Base-by-base conservation (phyloP, 2,329 filamentous ascomycete genomes). In the Pochonia chlamydosporia region DNA sequence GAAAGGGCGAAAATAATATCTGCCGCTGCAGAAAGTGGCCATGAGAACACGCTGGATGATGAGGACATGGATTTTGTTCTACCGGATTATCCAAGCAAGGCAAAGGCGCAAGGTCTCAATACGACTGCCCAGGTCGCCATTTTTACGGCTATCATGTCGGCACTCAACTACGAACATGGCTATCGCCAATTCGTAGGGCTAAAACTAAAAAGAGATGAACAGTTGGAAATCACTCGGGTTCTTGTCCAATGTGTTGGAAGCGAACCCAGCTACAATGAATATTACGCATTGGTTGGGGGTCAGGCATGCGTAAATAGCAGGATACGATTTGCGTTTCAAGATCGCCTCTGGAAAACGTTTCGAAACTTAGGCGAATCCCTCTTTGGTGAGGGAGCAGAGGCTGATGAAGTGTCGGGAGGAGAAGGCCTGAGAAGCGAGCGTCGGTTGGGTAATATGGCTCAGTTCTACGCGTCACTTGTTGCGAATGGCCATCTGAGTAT, bases 131-230 rank as follows among this genome's bases (percentile, higher is more conserved):
- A 91, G 40, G 82, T 89, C 45, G 88, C 89, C n/a, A 95, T 99
- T 50, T 99, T 99, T 65, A 79, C 95, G 28, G 84, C 90, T 4
- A 83, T 99, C 50, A 87, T 96, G 74, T 91, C 87, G 10, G 88
- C 89, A 1, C 80, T 79, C 9, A 89, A 96, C 61, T 89, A 79
- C 62, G 84, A 90, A 56, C 89, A 97, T 59, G 93, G 90, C 1
- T 84, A 91, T 56, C 70, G 84, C 9, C 85, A 90, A 16, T 74
- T 96, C 7, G 72, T 84, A 49, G 95, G 95, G 62, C 79, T 99
- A 9, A 83, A 83, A 30, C 75, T 99, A 40, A 96, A 93, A 68
- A 88, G 84, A 56, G 81, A 88, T 16, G 90, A 96, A 59, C 84
- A 93, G 54, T 78, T 84, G 21, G 92, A 97, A 63, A 87, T 97